Evolutionary conservation across 257 asterid species (phyloP), one percentile per base, ranked within the genome.

Genomic region (Hygrophila difformis): DNA sequence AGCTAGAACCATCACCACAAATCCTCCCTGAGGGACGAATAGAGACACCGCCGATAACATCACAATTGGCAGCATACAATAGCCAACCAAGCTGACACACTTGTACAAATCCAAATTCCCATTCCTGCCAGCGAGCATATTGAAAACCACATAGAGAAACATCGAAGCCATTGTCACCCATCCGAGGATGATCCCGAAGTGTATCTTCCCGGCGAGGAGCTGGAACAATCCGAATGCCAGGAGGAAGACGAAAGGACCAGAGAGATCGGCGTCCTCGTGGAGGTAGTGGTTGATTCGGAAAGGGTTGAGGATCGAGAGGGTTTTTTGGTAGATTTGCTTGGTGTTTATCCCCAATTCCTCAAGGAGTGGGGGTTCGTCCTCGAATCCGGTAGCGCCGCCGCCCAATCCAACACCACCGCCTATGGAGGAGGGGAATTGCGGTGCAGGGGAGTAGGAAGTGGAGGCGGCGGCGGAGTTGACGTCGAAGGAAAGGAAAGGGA

Each of bases 141-240:
- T 85, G 66, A 85, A 81, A 16, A 85, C 91, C 6, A 73, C 74
- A 49, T 85, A 85, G 1, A 81, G 73, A 51, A 85, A 81, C 72
- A 81, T 40, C 9, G 95, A 71, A 1, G 93, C 79, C 72, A 85
- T 74, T 0, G 88, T 78, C 8, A 85, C 93, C 95, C 95, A 84
- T 0, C 95, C 95, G 19, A 81, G 68, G 6, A 84, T 67, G 19
- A 84, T 84, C 22, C 95, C 95, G 18, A 85, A 85, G 44, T 85
- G 93, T 13, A 81, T 56, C 62, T 85, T 85, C 1, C 95, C 93
- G 1, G 91, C 95, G 8, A 85, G 87, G 53, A 85, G 70, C 51
- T 85, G 95, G 41, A 85, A 85, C 7, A 85, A 49, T 12, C 95
- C 95, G 49, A 85, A 81, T 0, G 93, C 84, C 87, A 85, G 73